Conservation (phyloP, 2,329 filamentous ascomycete genomes). For the Mycosphaerella sp. region DNA sequence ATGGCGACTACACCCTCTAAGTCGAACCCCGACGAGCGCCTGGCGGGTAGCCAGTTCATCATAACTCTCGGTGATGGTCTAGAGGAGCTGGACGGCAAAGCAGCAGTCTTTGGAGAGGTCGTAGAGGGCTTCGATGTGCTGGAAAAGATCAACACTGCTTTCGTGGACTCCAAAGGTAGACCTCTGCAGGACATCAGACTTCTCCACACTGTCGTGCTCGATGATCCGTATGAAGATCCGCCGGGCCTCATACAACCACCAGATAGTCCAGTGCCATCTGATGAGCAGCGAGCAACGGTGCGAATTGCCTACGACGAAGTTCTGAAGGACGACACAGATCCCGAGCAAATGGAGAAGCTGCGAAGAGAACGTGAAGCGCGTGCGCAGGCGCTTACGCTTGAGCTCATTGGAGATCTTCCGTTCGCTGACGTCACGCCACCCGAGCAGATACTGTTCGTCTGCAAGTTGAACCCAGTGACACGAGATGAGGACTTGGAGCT, state of each 20-base stretch:
- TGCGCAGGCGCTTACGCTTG: slow-evolving; percentile 87
- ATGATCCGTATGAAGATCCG: slow-evolving; percentile 87
- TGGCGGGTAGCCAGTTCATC: slow-evolving; percentile 89
- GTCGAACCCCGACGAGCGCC: slow-evolving; percentile 69
- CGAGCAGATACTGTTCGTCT: slow-evolving; percentile 95
- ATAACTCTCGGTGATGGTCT: slow-evolving; percentile 84
- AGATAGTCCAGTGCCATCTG: slow-evolving; percentile 71
- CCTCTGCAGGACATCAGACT: slow-evolving; percentile 93
- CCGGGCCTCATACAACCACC: slow-evolving; percentile 68
- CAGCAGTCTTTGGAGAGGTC: slow-evolving; percentile 90
- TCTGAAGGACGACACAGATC: slow-evolving; percentile 69
- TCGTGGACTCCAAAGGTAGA: slow-evolving; percentile 76
- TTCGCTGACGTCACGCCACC: slow-evolving; percentile 97
- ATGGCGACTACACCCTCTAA: slow-evolving; percentile 85
- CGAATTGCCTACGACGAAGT: slow-evolving; percentile 87
- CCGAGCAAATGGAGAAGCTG: slow-evolving; percentile 70
- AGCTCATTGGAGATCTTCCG: slow-evolving; percentile 95
- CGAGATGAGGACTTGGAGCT: slow-evolving; percentile 89
- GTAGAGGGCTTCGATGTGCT: slow-evolving; percentile 93
- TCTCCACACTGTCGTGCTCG: slow-evolving; percentile 82
- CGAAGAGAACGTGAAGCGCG: slow-evolving; percentile 85
- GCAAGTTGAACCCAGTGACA: slow-evolving; percentile 96
- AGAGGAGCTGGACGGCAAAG: slow-evolving; percentile 85
- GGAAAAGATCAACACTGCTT: slow-evolving; percentile 87
- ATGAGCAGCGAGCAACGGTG: slow-evolving; percentile 82